phyloP scores from a whole-genome alignment of 192 early-diverging fungal species.

The Backusella parvicylindrica region DNA sequence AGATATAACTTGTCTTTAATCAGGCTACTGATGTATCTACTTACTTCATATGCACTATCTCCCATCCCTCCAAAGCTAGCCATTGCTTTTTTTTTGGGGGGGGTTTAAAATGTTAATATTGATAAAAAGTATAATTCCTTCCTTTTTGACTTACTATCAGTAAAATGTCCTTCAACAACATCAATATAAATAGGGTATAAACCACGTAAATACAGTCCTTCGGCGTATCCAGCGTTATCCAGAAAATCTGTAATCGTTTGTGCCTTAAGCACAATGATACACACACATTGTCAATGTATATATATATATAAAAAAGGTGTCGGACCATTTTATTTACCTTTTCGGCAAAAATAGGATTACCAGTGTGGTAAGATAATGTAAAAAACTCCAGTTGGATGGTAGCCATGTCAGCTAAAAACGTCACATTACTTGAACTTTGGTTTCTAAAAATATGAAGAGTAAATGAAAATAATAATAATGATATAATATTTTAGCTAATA shows the following conservation, averaged over 20 bases:
- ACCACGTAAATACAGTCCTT: conserved; percentile 38
- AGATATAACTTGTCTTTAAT: neutral
- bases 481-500: neutral
- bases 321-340: conserved; percentile 33
- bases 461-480: neutral
- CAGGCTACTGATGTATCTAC: neutral
- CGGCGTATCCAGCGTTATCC: neutral
- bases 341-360: conserved; percentile 58
- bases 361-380: conserved; percentile 71
- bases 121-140: neutral
- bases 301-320: no score
- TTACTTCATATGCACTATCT: conserved; percentile 56
- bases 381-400: conserved; percentile 76
- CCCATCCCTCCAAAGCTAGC: conserved; percentile 39
- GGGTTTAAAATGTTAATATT: neutral
- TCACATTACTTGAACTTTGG: neutral
- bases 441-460: neutral
- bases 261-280: neutral
- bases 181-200: conserved; percentile 54
- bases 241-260: conserved; percentile 15
- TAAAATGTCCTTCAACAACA: conserved; percentile 10
- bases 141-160: neutral
- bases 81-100: neutral
- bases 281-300: no score
- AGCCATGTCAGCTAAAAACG: conserved; percentile 1